Percentiles rank a stretch among this genome's conserved stretches.
Conservation (phyloP, 768 basidiomycete genomes). For the Ramaria rubella region DNA sequence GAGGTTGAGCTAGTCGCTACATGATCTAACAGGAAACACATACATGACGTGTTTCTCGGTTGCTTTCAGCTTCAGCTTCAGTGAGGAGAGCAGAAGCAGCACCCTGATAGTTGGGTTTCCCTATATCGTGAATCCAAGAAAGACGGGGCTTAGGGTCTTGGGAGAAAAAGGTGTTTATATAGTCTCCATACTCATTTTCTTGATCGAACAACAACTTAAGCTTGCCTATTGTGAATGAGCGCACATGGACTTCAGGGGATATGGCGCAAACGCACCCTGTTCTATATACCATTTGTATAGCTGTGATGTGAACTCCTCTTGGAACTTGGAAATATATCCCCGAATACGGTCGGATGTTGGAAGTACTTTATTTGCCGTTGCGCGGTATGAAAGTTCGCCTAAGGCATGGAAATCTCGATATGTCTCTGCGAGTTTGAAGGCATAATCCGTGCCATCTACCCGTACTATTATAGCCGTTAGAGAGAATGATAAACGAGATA, state of each 20-base stretch:
- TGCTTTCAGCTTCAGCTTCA: constrained; percentile 52
- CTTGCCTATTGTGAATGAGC: constrained; percentile 47
- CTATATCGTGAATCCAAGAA: constrained; percentile 87
- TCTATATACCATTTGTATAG: constrained; percentile 93
- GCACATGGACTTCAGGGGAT: background rate
- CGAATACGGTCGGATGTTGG: constrained; percentile 52
- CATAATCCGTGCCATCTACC: constrained; percentile 58
- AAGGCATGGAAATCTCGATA: constrained; percentile 82
- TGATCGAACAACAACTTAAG: constrained; percentile 76
- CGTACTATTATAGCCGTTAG: constrained; percentile 39
- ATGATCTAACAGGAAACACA: constrained; percentile 16
- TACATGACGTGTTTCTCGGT: constrained; percentile 75
- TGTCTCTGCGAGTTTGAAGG: constrained; percentile 78
- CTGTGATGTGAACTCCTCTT: constrained; percentile 79
- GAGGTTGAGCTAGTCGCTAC: background rate
- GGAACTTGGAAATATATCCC: constrained; percentile 68
- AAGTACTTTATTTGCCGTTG: background rate
- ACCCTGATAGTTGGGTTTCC: constrained; percentile 53
- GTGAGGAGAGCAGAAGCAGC: constrained; percentile 58
- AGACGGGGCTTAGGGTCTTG: constrained; percentile 50
- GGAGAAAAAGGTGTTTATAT: constrained; percentile 70
- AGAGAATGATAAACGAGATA: background rate
- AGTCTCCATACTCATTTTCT: constrained; percentile 50
- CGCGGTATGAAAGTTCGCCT: constrained; percentile 72
- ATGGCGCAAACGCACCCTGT: constrained; percentile 49